phyloP scores from a whole-genome alignment of 2,329 filamentous ascomycete species.

The Pseudogymnoascus sp. region DNA sequence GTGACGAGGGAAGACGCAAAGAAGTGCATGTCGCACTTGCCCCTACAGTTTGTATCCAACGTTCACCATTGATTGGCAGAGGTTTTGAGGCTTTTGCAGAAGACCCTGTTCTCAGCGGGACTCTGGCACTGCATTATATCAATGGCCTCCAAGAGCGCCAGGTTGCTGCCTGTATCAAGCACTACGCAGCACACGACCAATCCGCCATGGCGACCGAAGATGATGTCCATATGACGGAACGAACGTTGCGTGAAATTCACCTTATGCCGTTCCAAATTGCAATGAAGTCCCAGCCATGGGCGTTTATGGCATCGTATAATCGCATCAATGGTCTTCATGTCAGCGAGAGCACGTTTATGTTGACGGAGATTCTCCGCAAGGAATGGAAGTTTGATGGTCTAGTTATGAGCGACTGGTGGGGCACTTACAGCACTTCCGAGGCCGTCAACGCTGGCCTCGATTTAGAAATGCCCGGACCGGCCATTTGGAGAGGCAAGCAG shows the following conservation, averaged over 20 bases:
- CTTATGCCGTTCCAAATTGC: constrained; percentile 27
- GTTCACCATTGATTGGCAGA: constrained; percentile 25
- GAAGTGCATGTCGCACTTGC: constrained; percentile 27
- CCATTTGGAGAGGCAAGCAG: neutral
- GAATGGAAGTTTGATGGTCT: constrained; percentile 28
- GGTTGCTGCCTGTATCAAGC: constrained; percentile 27
- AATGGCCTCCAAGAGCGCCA: constrained; percentile 24
- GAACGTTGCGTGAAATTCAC: constrained; percentile 27
- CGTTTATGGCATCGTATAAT: constrained; percentile 28
- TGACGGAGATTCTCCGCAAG: constrained; percentile 24
- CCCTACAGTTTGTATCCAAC: constrained; percentile 20
- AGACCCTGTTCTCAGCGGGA: constrained; percentile 27
- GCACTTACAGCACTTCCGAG: constrained; percentile 24
- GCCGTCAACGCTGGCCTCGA: constrained; percentile 36
- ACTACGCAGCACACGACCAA: constrained; percentile 28
- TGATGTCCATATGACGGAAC: constrained; percentile 23
- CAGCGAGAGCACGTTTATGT: constrained; percentile 21
- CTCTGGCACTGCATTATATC: constrained; percentile 25
- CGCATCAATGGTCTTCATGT: constrained; percentile 28
- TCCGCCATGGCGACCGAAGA: constrained; percentile 24
- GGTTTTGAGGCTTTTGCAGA: constrained; percentile 30
- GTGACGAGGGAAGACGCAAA: constrained; percentile 25
- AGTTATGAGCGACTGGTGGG: constrained; percentile 29
- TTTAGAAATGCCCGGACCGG: constrained; percentile 53
- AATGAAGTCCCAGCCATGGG: constrained; percentile 24